Percentiles rank a stretch among this genome's conserved stretches.
Conservation (phyloP, 2,329 filamentous ascomycete genomes). For the Harringtonia lauricola region DNA sequence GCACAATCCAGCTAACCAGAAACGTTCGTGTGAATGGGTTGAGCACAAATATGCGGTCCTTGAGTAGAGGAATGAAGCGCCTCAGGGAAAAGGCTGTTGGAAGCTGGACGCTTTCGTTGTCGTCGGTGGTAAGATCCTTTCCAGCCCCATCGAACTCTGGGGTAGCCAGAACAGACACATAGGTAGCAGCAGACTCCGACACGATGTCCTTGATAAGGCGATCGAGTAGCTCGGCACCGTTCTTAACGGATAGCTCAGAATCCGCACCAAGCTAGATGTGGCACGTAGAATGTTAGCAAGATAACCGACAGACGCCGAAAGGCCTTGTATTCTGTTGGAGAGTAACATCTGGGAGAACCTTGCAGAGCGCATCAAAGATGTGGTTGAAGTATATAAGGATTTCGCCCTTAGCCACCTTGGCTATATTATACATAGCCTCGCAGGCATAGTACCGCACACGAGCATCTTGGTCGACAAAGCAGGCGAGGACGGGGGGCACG, state of each 20-base stretch:
- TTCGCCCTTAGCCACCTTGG: constrained; percentile 97
- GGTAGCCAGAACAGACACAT: constrained; percentile 75
- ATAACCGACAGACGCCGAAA: background rate
- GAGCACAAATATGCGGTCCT: constrained; percentile 87
- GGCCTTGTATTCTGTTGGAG: background rate
- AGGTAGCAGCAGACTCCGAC: constrained; percentile 86
- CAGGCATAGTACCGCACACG: constrained; percentile 96
- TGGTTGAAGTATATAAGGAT: constrained; percentile 96
- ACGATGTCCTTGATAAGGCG: constrained; percentile 94
- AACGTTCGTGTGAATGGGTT: constrained; percentile 94
- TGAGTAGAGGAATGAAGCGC: constrained; percentile 83
- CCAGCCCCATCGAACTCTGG: constrained; percentile 18
- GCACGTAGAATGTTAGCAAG: background rate
- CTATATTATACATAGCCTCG: constrained; percentile 99
- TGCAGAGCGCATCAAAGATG: constrained; percentile 94
- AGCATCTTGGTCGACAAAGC: constrained; percentile 96
- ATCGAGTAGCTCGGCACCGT: constrained; percentile 90
- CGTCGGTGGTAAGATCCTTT: background rate
- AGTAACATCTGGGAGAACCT: constrained; percentile 40
- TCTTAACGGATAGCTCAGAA: constrained; percentile 94
- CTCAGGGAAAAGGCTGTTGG: constrained; percentile 87
- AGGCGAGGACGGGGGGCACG: constrained; percentile 90
- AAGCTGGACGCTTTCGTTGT: constrained; percentile 34
- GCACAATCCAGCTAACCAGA: constrained; percentile 87
- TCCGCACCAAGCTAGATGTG: constrained; percentile 71